Percentiles rank a stretch among this genome's conserved stretches.
Evolutionary conservation across 139 green algal genomes (phyloP).

Genomic region (Tetradesmus obliquus): DNA sequence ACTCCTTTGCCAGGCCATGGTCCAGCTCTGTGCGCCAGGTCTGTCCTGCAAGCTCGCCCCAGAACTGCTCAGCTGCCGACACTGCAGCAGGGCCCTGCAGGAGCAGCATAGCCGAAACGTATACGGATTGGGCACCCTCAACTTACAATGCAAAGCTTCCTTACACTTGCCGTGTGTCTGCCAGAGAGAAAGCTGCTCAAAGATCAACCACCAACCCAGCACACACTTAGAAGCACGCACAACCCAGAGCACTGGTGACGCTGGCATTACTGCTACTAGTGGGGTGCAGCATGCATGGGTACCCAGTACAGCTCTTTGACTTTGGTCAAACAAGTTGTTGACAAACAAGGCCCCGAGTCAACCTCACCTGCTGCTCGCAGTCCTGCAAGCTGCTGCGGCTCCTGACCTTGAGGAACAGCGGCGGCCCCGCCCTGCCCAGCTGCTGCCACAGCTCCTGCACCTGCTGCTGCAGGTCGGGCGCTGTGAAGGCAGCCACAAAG

Average conservation of each 20-base stretch:
- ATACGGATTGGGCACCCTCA: too few species aligned
- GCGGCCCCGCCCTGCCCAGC: slow-evolving; percentile 17
- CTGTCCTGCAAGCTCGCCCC: slow-evolving; percentile 6
- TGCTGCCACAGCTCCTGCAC: slow-evolving; percentile 20
- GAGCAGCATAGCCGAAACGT: not conserved
- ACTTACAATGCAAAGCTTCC: too few species aligned
- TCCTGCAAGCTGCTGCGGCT: not conserved
- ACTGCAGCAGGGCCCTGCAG: not conserved
- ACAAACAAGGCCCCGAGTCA: not conserved
- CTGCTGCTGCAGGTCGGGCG: not conserved
- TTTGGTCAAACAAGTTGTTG: not conserved
- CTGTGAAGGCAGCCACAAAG: slow-evolving; percentile 28
- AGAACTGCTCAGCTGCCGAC: slow-evolving; percentile 24
- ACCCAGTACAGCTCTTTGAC: not conserved
- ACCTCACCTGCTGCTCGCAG: not conserved
- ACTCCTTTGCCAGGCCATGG: not conserved
- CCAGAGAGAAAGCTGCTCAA: too few species aligned
- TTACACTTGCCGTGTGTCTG: too few species aligned
- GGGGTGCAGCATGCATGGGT: not conserved
- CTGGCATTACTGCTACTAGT: not conserved
- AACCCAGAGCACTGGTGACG: not conserved
- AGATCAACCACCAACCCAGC: too few species aligned
- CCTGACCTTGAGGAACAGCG: slow-evolving; percentile 28
- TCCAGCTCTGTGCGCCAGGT: slow-evolving; percentile 35
- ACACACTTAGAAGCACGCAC: not conserved